Percentiles rank a stretch among this genome's conserved stretches.
Evolutionary conservation across 78 protist genomes (phyloP).

Genomic region (Dictyostelium brefeldianum): DNA sequence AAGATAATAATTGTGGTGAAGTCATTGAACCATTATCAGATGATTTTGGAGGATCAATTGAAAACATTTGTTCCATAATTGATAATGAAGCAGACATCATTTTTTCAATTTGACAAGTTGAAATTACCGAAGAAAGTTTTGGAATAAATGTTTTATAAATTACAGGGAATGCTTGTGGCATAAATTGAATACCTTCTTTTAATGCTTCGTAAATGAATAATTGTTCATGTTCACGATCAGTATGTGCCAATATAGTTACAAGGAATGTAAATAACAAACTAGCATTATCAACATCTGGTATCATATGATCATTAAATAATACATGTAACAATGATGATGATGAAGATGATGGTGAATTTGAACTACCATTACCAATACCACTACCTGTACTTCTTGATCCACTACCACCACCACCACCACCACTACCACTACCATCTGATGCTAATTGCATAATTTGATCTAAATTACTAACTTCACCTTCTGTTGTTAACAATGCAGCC

Average conservation of each 20-base stretch:
- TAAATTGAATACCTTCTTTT: conserved; percentile 72
- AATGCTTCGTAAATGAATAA: conserved; percentile 69
- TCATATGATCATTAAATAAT: conserved; percentile 55
- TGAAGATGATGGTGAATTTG: not conserved
- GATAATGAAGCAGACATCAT: conserved; percentile 60
- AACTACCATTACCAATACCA: not conserved
- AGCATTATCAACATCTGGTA: conserved; percentile 55
- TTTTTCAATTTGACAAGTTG: conserved; percentile 66
- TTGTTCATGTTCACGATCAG: conserved; percentile 80
- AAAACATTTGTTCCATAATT: conserved; percentile 67
- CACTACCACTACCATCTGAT: not conserved
- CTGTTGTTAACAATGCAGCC: conserved; percentile 51
- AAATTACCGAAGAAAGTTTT: conserved; percentile 42
- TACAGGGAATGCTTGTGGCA: conserved; percentile 82
- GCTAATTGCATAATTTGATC: conserved; percentile 46
- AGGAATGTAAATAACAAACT: conserved; percentile 47
- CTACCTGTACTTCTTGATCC: not conserved
- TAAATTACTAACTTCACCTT: conserved; percentile 43
- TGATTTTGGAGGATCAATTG: conserved; percentile 29
- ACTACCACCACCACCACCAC: not conserved
- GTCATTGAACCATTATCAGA: not conserved
- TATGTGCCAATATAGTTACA: conserved; percentile 52
- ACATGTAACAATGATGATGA: conserved; percentile 12
- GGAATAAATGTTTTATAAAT: conserved; percentile 63
- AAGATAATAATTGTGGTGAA: not conserved